Evolutionary conservation across 1,139 yeast genomes (phyloP).

Genomic region (Scheffersomyces insectosa): DNA sequence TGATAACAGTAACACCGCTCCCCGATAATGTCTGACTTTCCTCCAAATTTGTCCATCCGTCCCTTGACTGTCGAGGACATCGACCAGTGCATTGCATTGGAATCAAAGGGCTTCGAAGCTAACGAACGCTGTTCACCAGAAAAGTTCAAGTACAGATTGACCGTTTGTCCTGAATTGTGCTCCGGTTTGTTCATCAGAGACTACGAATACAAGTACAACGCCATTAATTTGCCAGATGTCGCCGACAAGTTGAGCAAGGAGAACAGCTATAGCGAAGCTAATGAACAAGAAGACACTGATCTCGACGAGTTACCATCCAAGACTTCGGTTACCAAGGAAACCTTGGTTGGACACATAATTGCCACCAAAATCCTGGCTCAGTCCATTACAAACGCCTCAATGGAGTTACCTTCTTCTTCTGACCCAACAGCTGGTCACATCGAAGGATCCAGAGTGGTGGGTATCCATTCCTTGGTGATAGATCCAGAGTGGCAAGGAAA

Average conservation of each 20-base stretch:
- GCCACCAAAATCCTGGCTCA: slow-evolving; percentile 67
- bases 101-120: slow-evolving; percentile 68
- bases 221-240: slow-evolving; percentile 46
- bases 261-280: slow-evolving; percentile 25
- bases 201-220: slow-evolving; percentile 47
- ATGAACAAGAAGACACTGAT: slow-evolving; percentile 26
- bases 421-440: slow-evolving; percentile 61
- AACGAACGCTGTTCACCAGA: slow-evolving; percentile 66
- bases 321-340: slow-evolving; percentile 60
- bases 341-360: slow-evolving; percentile 77
- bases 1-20: neutral
- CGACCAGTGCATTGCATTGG: slow-evolving; percentile 61
- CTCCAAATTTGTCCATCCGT: slow-evolving; percentile 71
- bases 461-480: slow-evolving; percentile 79
- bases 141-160: slow-evolving; percentile 67
- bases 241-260: slow-evolving; percentile 36
- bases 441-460: slow-evolving; percentile 74
- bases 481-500: slow-evolving; percentile 78
- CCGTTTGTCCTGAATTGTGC: slow-evolving; percentile 85
- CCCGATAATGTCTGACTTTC: slow-evolving; percentile 30
- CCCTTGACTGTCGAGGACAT: slow-evolving; percentile 76
- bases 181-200: slow-evolving; percentile 83
- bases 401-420: slow-evolving; percentile 57
- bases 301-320: slow-evolving; percentile 47
- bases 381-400: slow-evolving; percentile 63